Conservation (phyloP, 306 rosid genomes). For the Cucurbita maxima region DNA sequence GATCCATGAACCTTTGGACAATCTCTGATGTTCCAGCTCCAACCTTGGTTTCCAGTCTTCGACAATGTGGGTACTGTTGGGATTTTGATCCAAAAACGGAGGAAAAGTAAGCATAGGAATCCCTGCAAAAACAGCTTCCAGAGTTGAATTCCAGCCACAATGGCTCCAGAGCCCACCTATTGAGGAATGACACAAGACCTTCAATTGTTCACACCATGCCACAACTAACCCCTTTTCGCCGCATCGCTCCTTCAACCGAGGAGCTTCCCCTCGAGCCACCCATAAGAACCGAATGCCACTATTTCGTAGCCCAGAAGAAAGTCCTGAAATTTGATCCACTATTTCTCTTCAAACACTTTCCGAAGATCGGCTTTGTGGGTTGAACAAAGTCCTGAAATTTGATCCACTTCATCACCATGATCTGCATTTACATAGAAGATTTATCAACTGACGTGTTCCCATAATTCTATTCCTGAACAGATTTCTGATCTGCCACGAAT, state of each 20-base stretch:
- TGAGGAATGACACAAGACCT: conserved; percentile 27
- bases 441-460: neutral
- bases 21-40: conserved; percentile 3
- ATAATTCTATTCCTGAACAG: neutral
- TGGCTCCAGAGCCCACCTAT: conserved; percentile 26
- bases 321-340: no score
- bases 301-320: conserved; percentile 10
- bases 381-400: conserved; percentile 24
- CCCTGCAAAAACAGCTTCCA: conserved; percentile 25
- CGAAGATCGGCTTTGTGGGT: conserved; percentile 11
- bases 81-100: conserved; percentile 14
- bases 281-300: conserved; percentile 27
- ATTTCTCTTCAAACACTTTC: neutral
- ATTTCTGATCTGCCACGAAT: neutral
- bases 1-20: conserved; percentile 23
- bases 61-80: conserved; percentile 19
- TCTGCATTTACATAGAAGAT: neutral
- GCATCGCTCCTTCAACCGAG: conserved; percentile 3
- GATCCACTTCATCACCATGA: conserved; percentile 13
- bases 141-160: conserved; percentile 32
- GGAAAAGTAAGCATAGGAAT: conserved; percentile 29
- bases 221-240: conserved; percentile 16
- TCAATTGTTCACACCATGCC: conserved; percentile 36
- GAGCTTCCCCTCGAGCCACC: conserved; percentile 18
- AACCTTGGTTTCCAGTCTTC: conserved; percentile 23